Percentiles rank a stretch among this genome's conserved stretches.
Evolutionary conservation across 306 rosid genomes (phyloP).

Genomic region (Medicago ruthenica): DNA sequence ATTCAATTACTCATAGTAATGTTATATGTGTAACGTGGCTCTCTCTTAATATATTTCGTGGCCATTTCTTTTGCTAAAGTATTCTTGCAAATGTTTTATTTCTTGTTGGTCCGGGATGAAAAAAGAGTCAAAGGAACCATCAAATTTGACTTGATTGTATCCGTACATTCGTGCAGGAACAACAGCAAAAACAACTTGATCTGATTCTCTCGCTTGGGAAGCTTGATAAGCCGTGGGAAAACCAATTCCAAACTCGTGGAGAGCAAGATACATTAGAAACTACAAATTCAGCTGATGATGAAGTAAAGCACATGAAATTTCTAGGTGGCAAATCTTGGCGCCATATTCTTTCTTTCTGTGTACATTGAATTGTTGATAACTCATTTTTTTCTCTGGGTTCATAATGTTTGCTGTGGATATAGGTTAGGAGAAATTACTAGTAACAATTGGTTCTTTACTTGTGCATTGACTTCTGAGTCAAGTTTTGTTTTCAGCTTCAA

Average conservation of each 20-base stretch:
- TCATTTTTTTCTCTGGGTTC: slow-evolving; percentile 23
- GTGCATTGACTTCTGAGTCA: slow-evolving; percentile 20
- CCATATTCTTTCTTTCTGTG: slow-evolving; percentile 24
- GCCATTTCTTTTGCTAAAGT: not conserved
- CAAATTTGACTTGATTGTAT: slow-evolving; percentile 17
- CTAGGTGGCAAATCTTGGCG: slow-evolving; percentile 13
- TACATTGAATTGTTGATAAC: slow-evolving; percentile 27
- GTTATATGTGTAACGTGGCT: not conserved
- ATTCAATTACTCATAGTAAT: not conserved
- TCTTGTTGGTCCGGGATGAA: not conserved
- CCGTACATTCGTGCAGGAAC: slow-evolving; percentile 61
- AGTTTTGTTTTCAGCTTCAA: slow-evolving; percentile 10
- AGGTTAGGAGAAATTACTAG: slow-evolving; percentile 13
- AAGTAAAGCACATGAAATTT: slow-evolving; percentile 23
- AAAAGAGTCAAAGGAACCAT: not conserved
- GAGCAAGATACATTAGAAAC: slow-evolving; percentile 41
- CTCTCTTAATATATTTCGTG: not conserved
- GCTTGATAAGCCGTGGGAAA: slow-evolving; percentile 61
- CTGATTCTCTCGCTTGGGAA: slow-evolving; percentile 75
- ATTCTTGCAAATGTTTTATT: too few relatives aligned
- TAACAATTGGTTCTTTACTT: slow-evolving; percentile 28
- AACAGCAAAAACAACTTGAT: slow-evolving; percentile 82
- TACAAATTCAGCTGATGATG: slow-evolving; percentile 41
- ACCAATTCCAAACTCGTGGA: slow-evolving; percentile 44
- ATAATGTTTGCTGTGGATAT: slow-evolving; percentile 42